Percentiles rank a stretch among this genome's conserved stretches.
Conservation (phyloP, 192 early-diverging fungal species). For the Entrophospora sp. region DNA sequence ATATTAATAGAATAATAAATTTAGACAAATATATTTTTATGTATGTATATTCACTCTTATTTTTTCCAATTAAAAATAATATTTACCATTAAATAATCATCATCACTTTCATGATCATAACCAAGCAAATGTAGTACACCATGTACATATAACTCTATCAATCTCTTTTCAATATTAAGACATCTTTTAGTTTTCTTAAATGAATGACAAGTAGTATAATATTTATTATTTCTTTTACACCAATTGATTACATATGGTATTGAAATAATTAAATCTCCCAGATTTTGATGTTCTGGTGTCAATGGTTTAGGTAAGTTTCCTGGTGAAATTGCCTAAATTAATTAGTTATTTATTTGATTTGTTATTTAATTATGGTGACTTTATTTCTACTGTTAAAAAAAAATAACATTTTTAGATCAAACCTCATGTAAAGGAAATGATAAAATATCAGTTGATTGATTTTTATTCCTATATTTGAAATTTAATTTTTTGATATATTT, state of each 20-base stretch:
- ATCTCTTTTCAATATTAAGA: constrained; percentile 30
- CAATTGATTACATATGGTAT: constrained; percentile 43
- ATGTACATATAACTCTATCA: constrained; percentile 52
- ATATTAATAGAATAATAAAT: not conserved
- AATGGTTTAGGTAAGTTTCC: constrained; percentile 29
- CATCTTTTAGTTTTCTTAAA: no score
- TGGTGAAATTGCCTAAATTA: constrained; percentile 25
- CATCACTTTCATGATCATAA: constrained; percentile 51
- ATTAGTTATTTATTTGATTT: not conserved
- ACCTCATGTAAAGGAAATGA: constrained; percentile 56
- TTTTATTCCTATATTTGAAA: constrained; percentile 37
- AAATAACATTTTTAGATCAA: not conserved
- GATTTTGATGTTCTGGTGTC: constrained; percentile 40
- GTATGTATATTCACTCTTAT: not conserved
- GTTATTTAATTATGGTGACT: not conserved
- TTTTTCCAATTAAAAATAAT: not conserved
- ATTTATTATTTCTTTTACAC: constrained; percentile 39
- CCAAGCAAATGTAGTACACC: constrained; percentile 62
- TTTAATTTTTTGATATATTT: constrained; percentile 41
- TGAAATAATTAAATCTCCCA: constrained; percentile 58
- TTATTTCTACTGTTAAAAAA: not conserved
- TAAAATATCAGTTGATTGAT: constrained; percentile 52
- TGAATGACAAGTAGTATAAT: no score
- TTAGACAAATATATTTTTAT: not conserved
- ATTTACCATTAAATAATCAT: constrained; percentile 32